phyloP scores from a whole-genome alignment of 225 moss, liverwort and hornwort genomes.

The Asterella californica region DNA sequence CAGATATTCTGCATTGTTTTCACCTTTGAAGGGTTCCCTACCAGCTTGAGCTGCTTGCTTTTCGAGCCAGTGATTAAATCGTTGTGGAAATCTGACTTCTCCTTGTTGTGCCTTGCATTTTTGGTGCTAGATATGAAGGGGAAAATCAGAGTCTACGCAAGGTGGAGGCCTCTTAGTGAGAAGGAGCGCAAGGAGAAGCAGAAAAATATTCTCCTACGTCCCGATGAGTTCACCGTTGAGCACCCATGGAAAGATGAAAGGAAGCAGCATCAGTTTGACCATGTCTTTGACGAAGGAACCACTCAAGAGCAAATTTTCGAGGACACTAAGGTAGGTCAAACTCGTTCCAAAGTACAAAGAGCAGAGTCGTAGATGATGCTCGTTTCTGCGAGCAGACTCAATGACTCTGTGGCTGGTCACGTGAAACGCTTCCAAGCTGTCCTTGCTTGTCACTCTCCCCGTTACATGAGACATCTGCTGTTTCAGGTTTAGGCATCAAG shows the following conservation, averaged over 20 bases:
- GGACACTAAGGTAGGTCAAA: conserved; percentile 69
- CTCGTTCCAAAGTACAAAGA: not conserved
- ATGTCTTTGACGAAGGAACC: conserved; percentile 72
- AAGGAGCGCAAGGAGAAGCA: conserved; percentile 69
- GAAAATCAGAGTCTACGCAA: conserved; percentile 86
- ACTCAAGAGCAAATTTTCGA: conserved; percentile 81
- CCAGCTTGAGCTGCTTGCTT: not conserved
- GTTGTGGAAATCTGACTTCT: not conserved
- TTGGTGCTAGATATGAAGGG: conserved; percentile 85
- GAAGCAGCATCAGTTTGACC: conserved; percentile 91
- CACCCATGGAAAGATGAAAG: conserved; percentile 96
- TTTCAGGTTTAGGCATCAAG: not conserved
- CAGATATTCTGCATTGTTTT: not conserved
- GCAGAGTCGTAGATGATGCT: not conserved
- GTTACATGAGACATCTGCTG: not conserved
- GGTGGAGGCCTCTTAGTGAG: conserved; percentile 90
- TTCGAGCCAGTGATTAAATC: not conserved
- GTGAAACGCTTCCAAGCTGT: not conserved
- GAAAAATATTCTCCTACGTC: conserved; percentile 51
- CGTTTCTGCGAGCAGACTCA: too few species aligned
- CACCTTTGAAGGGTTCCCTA: not conserved
- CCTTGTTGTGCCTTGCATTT: not conserved
- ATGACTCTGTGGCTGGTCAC: not conserved
- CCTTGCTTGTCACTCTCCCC: not conserved
- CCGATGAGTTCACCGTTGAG: conserved; percentile 88